Evolutionary conservation across 2,329 filamentous ascomycete genomes (phyloP).

Genomic region (Polytolypa hystricis): DNA sequence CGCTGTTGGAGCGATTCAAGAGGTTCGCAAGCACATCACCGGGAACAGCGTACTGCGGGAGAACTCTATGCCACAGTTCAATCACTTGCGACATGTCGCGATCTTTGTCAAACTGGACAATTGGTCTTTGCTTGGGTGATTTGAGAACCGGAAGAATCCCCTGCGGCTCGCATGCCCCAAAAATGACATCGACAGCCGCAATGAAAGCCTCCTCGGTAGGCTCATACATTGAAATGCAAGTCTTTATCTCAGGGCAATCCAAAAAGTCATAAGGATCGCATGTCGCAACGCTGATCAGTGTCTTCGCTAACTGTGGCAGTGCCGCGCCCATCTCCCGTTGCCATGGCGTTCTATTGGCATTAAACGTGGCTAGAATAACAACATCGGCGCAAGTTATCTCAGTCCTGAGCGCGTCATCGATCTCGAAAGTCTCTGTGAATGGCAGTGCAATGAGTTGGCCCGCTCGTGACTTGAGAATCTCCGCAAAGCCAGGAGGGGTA

Average conservation of each 20-base stretch:
- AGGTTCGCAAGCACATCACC: slow-evolving; percentile 4
- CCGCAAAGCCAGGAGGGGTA: slow-evolving; percentile 22
- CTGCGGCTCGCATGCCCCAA: slow-evolving; percentile 20
- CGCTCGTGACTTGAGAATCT: slow-evolving; percentile 21
- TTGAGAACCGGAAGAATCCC: slow-evolving; percentile 28
- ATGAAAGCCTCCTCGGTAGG: slow-evolving; percentile 33
- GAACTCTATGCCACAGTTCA: slow-evolving; percentile 9
- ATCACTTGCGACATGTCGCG: slow-evolving; percentile 5
- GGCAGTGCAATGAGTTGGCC: slow-evolving; percentile 21
- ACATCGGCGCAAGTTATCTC: slow-evolving; percentile 25
- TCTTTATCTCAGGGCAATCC: slow-evolving; percentile 24
- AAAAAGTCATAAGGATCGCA: slow-evolving; percentile 37
- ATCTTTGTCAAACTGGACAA: slow-evolving; percentile 5
- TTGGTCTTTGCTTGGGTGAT: slow-evolving; percentile 9
- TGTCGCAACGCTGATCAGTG: slow-evolving; percentile 30
- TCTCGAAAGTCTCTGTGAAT: slow-evolving; percentile 19
- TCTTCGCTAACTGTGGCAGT: slow-evolving; percentile 20
- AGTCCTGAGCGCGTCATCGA: slow-evolving; percentile 23
- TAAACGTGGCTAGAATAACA: slow-evolving; percentile 31
- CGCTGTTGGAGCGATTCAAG: slow-evolving; percentile 8
- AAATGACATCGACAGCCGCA: slow-evolving; percentile 30
- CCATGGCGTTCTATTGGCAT: slow-evolving; percentile 27
- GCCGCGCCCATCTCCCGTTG: slow-evolving; percentile 26
- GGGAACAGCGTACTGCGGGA: slow-evolving; percentile 10
- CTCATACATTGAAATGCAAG: slow-evolving; percentile 36